phyloP scores from a whole-genome alignment of 768 basidiomycete species.

The Calocera cornea region DNA sequence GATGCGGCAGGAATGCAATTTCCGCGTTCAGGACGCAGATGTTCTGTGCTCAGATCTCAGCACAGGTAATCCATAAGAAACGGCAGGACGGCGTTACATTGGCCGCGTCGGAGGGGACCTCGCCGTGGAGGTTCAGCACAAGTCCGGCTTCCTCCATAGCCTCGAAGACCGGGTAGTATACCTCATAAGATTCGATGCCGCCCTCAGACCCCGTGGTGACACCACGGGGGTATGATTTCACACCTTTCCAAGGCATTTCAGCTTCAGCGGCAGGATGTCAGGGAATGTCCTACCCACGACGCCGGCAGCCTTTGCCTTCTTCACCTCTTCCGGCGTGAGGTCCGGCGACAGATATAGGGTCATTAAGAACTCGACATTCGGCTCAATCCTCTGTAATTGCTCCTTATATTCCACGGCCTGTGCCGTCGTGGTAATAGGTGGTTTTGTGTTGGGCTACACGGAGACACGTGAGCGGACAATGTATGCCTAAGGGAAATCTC shows the following conservation, averaged over 20 bases:
- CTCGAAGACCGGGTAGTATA: constrained; percentile 84
- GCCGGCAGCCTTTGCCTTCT: constrained; percentile 73
- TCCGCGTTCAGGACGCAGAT: constrained; percentile 91
- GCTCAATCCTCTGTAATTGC: constrained; percentile 58
- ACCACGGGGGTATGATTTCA: constrained; percentile 94
- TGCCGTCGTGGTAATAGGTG: constrained; percentile 72
- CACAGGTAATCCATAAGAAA: background rate
- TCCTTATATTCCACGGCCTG: constrained; percentile 70
- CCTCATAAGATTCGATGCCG: constrained; percentile 90
- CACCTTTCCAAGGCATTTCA: constrained; percentile 32
- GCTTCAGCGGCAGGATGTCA: background rate
- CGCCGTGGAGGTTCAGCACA: constrained; percentile 94
- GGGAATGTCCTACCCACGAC: constrained; percentile 37
- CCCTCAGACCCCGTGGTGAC: constrained; percentile 95
- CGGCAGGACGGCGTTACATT: constrained; percentile 31
- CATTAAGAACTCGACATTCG: constrained; percentile 78
- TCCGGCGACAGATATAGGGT: constrained; percentile 88
- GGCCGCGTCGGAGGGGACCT: constrained; percentile 75
- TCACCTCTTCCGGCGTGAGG: constrained; percentile 79
- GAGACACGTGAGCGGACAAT: background rate
- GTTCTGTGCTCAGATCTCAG: constrained; percentile 37
- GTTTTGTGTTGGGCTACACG: constrained; percentile 74
- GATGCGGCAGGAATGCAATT: constrained; percentile 72
- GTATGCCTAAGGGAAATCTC: background rate
- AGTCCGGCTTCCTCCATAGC: constrained; percentile 88